Evolutionary conservation across 345 rosid genomes (phyloP), one percentile per base, ranked within the genome.

Genomic region (Draba incana): DNA sequence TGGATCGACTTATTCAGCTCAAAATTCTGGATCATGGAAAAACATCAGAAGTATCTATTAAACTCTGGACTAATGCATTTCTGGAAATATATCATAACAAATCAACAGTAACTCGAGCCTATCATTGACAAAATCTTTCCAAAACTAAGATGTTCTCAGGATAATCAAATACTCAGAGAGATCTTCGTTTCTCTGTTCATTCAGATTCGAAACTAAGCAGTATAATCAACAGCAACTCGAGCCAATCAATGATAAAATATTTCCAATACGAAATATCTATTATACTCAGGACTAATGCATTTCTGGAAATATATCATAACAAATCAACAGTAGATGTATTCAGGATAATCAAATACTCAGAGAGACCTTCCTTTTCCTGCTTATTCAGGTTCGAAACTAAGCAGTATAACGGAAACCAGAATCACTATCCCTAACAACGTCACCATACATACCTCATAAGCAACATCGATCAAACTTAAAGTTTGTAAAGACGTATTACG

Each of bases 11-110:
- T n/a, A n/a, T n/a, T n/a, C n/a, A 94, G 76, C 81, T 94, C 91
- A 57, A 81, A 67, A 59, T 87, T 94, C 99, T 94, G 61, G 41
- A 74, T 58, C 57, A 68, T 8, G 13, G 27, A 49, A 63, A 23
- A 56, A 38, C 0, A 33, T 2, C 16, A 42, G 3, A 39, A 12
- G 12, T 31, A 2, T 68, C 57, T 10, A 16, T 68, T 69, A 47
- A 64, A 64, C 16, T 64, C 27, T n/a, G 27, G 12, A 31, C 13
- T 25, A 66, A 24, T 10, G 55, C 48, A 56, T 25, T 13, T 52
- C 52, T 45, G 35, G 10, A 24, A 15, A 16, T 46, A 24, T 30
- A 14, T 13, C 16, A 47, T 31, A 25, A 10, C 5, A 54, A 52
- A 53, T 1, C 23, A 37, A 12, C 63, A 43, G 54, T 50, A 65